phyloP scores from a whole-genome alignment of 192 early-diverging fungal species.

The Backusella circina region DNA sequence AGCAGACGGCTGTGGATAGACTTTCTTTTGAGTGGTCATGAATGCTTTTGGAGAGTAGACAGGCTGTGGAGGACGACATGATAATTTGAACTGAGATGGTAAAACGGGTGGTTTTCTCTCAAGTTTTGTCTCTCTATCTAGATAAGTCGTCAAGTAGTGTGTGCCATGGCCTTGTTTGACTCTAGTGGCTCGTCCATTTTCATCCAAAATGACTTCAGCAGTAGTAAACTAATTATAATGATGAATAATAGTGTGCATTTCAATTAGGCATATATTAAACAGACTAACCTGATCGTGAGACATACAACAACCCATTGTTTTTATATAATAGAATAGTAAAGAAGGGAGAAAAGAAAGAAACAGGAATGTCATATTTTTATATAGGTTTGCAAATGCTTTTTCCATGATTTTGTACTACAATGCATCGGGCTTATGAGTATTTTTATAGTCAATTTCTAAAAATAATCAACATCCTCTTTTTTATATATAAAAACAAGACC shows the following conservation, averaged over 20 bases:
- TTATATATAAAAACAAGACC: not conserved
- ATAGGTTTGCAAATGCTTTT: not conserved
- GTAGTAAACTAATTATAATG: not conserved
- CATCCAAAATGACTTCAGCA: conserved; percentile 20
- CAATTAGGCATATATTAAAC: too few relatives aligned
- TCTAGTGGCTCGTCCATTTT: conserved; percentile 13
- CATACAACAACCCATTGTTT: conserved; percentile 19
- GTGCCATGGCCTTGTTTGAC: conserved; percentile 18
- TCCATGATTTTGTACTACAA: not conserved
- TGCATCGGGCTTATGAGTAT: not conserved
- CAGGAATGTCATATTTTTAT: not conserved
- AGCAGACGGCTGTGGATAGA: not conserved
- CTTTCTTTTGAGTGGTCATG: conserved; percentile 1
- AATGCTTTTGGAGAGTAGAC: not conserved
- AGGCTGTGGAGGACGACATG: not conserved
- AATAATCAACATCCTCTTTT: not conserved
- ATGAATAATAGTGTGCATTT: not conserved
- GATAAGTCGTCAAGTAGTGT: conserved; percentile 13
- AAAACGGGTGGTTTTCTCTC: conserved; percentile 7
- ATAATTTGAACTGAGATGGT: not conserved
- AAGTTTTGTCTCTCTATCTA: conserved; percentile 18
- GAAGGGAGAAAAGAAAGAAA: not conserved
- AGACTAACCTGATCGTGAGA: conserved; percentile 25
- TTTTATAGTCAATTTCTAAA: not conserved
- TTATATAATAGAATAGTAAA: not conserved